Evolutionary conservation across 768 basidiomycete species (phyloP).

Genomic region (Omphalotus guepiniiformis): DNA sequence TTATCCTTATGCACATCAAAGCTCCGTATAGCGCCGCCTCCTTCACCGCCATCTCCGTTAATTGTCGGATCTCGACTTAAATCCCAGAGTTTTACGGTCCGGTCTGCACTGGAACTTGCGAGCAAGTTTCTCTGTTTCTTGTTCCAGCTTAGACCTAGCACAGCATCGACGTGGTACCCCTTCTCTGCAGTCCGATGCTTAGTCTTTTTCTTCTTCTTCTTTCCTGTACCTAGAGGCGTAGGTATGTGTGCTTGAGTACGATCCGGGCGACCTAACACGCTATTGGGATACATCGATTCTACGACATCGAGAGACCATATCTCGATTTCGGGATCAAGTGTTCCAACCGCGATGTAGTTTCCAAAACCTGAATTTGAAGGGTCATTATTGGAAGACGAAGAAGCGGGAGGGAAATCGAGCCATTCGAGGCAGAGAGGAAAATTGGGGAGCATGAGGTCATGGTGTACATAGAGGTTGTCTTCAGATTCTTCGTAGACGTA

Average conservation of each 20-base stretch:
- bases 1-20: conserved; percentile 89
- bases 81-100: conserved; percentile 98
- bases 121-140: conserved; percentile 83
- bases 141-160: conserved; percentile 94
- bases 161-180: conserved; percentile 87
- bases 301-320: conserved; percentile 96
- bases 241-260: conserved; percentile 77
- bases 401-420: conserved; percentile 89
- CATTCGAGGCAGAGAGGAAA: conserved; percentile 99
- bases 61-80: conserved; percentile 62
- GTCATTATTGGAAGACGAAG: conserved; percentile 33
- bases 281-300: conserved; percentile 91
- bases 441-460: conserved; percentile 96
- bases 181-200: conserved; percentile 59
- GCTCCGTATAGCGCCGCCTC: conserved; percentile 72
- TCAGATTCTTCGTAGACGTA: conserved; percentile 92
- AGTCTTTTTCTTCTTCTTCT: conserved; percentile 91
- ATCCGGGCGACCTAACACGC: conserved; percentile 87
- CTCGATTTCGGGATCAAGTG: conserved; percentile 96
- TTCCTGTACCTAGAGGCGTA: conserved; percentile 81
- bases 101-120: conserved; percentile 89
- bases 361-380: conserved; percentile 44
- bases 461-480: conserved; percentile 93
- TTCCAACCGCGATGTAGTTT: conserved; percentile 94
- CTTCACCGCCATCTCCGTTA: conserved; percentile 35